phyloP scores from a whole-genome alignment of 192 early-diverging fungal species.

The Paraglomus brasilianum region DNA sequence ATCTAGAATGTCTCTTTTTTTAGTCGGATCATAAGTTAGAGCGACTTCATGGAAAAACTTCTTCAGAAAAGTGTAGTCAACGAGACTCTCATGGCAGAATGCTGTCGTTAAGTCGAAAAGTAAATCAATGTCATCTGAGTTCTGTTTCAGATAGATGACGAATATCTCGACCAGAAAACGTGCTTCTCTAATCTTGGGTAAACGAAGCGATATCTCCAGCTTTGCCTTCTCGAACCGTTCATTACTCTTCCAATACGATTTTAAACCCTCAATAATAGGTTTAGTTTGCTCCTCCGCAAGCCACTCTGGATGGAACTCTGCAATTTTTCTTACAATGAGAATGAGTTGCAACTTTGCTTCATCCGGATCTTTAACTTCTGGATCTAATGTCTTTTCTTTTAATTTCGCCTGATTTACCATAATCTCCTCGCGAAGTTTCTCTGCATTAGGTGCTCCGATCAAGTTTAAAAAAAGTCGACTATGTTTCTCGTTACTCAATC shows the following conservation, averaged over 20 bases:
- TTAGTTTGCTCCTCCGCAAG: conserved; percentile 32
- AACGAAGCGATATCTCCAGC: conserved; percentile 44
- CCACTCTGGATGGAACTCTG: conserved; percentile 54
- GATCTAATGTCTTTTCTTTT: conserved; percentile 44
- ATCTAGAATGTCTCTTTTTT: conserved; percentile 70
- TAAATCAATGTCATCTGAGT: conserved; percentile 64
- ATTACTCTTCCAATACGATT: conserved; percentile 46
- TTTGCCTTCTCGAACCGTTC: conserved; percentile 47
- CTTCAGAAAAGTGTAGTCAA: conserved; percentile 63
- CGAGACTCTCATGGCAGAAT: conserved; percentile 64
- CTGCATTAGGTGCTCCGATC: conserved; percentile 51
- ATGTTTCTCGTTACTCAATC: conserved; percentile 57
- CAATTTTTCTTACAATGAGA: conserved; percentile 57
- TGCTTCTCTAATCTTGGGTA: conserved; percentile 49
- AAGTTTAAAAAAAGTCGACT: conserved; percentile 67
- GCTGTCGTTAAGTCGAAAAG: conserved; percentile 74
- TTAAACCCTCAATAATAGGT: conserved; percentile 53
- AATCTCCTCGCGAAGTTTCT: conserved; percentile 64
- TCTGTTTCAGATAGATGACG: conserved; percentile 60
- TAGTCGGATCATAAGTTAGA: conserved; percentile 47
- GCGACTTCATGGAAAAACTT: conserved; percentile 71
- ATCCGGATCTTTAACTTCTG: conserved; percentile 35
- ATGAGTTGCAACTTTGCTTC: conserved; percentile 55
- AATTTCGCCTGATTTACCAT: conserved; percentile 56
- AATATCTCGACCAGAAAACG: conserved; percentile 71